These are phyloP conservation scores for Galerina sulciceps DNA, from an alignment of 768 basidiomycete genomes.

Conservation along the genomic window DNA sequence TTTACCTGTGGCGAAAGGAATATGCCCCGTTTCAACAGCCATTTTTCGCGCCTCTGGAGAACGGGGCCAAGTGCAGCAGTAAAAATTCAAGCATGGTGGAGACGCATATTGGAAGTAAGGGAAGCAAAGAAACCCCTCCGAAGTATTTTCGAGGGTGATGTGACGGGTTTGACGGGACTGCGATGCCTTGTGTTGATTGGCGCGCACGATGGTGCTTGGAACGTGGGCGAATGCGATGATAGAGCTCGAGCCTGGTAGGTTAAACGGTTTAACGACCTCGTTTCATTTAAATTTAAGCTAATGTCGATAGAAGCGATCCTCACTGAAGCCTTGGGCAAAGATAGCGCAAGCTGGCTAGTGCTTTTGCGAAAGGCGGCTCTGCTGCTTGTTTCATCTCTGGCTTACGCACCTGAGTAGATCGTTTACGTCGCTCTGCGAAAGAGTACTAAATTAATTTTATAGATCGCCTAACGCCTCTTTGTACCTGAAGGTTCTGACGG, in stretches of 20 bases:
- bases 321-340: conserved; percentile 36
- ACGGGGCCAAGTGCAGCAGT: conserved; percentile 67
- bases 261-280: conserved; percentile 14
- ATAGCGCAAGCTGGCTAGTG: conserved; percentile 57
- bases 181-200: conserved; percentile 70
- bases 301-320: conserved; percentile 40
- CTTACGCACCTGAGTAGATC: conserved; percentile 54
- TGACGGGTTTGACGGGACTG: conserved; percentile 62
- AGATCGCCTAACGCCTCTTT: conserved; percentile 51
- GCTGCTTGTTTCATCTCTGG: conserved; percentile 57
- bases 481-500: conserved; percentile 56
- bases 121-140: too few species aligned
- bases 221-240: conserved; percentile 48
- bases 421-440: neutral
- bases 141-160: too few species aligned
- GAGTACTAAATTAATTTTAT: neutral
- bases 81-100: too few species aligned
- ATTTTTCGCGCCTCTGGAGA: too few species aligned
- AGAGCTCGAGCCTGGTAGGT: conserved; percentile 32
- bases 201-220: conserved; percentile 48
- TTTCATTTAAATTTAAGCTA: neutral
- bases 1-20: conserved; percentile 34
- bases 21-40: too few species aligned
- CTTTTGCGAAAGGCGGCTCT: conserved; percentile 54
- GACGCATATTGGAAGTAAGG: too few species aligned